Conservation (phyloP, 495 filamentous ascomycete genomes). For the Aspergillus mulundensis region DNA sequence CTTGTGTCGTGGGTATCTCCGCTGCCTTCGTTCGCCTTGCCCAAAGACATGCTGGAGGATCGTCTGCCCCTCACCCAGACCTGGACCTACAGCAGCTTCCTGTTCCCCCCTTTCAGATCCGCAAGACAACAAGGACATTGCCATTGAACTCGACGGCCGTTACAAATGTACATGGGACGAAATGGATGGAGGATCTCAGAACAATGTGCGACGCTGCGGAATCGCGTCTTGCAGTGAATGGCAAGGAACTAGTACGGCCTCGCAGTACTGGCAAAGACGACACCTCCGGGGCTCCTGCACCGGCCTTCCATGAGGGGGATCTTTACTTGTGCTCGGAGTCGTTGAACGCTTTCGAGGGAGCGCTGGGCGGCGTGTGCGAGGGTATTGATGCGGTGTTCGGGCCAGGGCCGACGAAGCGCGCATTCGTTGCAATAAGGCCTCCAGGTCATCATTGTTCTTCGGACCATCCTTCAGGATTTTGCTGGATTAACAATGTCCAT, state of each 20-base stretch:
- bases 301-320: constrained; percentile 72
- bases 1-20: constrained; percentile 73
- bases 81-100: constrained; percentile 47
- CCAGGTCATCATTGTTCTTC: constrained; percentile 95
- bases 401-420: constrained; percentile 51
- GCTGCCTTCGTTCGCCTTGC: constrained; percentile 87
- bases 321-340: constrained; percentile 86
- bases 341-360: constrained; percentile 80
- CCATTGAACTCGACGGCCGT: constrained; percentile 64
- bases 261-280: constrained; percentile 41
- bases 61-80: constrained; percentile 58
- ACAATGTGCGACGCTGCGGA: constrained; percentile 77
- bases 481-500: constrained; percentile 98
- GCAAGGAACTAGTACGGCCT: constrained; percentile 71
- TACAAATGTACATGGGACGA: constrained; percentile 74
- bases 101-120: constrained; percentile 73
- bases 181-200: constrained; percentile 91
- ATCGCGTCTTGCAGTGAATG: constrained; percentile 62
- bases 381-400: constrained; percentile 84
- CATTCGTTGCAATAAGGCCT: constrained; percentile 80
- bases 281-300: constrained; percentile 27
- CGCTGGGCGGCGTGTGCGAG: constrained; percentile 83
- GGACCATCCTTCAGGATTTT: constrained; percentile 85
- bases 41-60: constrained; percentile 69
- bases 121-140: constrained; percentile 63